Percentiles rank a stretch among this genome's conserved stretches.
Conservation (phyloP, 805 yeast genomes). For the Cyberlindnera xylosilytica region DNA sequence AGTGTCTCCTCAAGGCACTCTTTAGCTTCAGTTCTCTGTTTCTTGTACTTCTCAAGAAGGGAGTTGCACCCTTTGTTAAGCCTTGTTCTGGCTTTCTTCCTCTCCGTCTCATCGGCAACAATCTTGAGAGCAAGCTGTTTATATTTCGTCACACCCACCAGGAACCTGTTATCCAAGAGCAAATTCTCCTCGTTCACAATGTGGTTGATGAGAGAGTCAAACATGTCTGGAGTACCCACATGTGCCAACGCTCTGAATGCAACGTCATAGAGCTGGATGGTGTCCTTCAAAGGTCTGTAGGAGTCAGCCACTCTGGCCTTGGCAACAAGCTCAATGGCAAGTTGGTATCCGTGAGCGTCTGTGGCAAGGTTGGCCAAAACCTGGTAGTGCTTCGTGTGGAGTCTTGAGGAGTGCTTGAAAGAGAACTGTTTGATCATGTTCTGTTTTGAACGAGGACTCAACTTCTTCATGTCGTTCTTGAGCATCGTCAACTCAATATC, state of each 20-base stretch:
- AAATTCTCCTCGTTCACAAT: slow-evolving; percentile 3
- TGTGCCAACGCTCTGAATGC: slow-evolving; percentile 9
- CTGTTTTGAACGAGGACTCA: not conserved
- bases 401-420: not conserved
- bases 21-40: not conserved
- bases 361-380: slow-evolving; percentile 11
- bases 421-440: slow-evolving; percentile 10
- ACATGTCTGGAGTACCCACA: slow-evolving; percentile 3
- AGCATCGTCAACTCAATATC: slow-evolving; percentile 16
- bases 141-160: slow-evolving; percentile 1
- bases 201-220: slow-evolving; percentile 4
- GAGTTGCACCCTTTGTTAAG: too few species aligned
- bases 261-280: slow-evolving; percentile 8
- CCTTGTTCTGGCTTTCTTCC: too few species aligned
- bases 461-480: slow-evolving; percentile 1
- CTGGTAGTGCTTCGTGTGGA: slow-evolving; percentile 10
- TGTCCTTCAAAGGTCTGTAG: slow-evolving; percentile 2
- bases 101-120: not conserved
- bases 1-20: not conserved
- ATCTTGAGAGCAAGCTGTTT: slow-evolving; percentile 1
- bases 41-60: not conserved
- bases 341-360: slow-evolving; percentile 1
- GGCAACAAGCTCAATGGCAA: slow-evolving; percentile 12
- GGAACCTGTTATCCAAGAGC: not conserved
- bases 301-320: slow-evolving; percentile 13